Percentiles rank a stretch among this genome's conserved stretches.
These are phyloP conservation scores for Phytophthora constricta DNA, from an alignment of 352 stramenopile species.

Conservation along the genomic window DNA sequence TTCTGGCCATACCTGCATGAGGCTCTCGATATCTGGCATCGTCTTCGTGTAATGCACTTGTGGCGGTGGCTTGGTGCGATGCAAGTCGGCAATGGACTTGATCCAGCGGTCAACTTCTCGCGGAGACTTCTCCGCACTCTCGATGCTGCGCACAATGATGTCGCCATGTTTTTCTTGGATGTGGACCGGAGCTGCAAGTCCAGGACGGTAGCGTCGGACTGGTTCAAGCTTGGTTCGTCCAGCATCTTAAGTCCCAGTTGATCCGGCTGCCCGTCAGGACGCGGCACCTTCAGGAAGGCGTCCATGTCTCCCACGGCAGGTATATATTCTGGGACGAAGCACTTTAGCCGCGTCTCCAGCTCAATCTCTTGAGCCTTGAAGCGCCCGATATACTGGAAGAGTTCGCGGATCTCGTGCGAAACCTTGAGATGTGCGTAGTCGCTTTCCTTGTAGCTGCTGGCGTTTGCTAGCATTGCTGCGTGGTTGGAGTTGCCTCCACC, in stretches of 20 bases:
- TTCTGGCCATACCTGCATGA: conserved; percentile 94
- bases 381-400: conserved; percentile 94
- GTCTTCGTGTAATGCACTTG: conserved; percentile 94
- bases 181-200: conserved; percentile 95
- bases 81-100: conserved; percentile 94
- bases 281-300: conserved; percentile 95
- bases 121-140: conserved; percentile 93
- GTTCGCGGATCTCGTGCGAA: conserved; percentile 87
- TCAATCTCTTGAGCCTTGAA: conserved; percentile 97
- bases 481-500: conserved; percentile 42
- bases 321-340: conserved; percentile 97
- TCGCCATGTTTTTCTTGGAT: conserved; percentile 95
- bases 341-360: conserved; percentile 95
- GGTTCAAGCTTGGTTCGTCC: conserved; percentile 91
- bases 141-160: conserved; percentile 93
- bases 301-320: conserved; percentile 97
- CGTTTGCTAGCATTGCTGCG: conserved; percentile 70
- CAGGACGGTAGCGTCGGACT: conserved; percentile 95
- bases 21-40: conserved; percentile 95
- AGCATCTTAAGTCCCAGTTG: conserved; percentile 93
- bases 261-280: conserved; percentile 91
- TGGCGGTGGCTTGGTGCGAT: conserved; percentile 92
- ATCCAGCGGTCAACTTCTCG: conserved; percentile 96
- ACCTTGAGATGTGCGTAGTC: conserved; percentile 91
- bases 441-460: conserved; percentile 86